These are phyloP conservation scores for Clavulina sp. DNA, from an alignment of 768 basidiomycete genomes.

Conservation along the genomic window DNA sequence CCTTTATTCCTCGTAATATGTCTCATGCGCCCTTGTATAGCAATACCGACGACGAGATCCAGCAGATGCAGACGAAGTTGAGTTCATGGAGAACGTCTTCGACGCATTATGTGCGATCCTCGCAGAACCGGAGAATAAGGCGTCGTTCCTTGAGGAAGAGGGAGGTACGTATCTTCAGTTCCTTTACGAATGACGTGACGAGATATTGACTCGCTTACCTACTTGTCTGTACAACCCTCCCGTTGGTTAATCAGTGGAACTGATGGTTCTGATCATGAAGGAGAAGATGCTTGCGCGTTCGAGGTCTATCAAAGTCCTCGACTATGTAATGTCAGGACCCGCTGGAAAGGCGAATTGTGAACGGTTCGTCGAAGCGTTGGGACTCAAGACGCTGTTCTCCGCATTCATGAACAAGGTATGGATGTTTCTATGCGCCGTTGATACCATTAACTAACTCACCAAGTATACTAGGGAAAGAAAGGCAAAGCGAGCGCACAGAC, in stretches of 20 bases:
- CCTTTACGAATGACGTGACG: background rate
- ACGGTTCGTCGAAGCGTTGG: constrained; percentile 71
- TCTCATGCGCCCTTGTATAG: constrained; percentile 23
- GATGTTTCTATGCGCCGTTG: constrained; percentile 4
- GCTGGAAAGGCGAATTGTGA: constrained; percentile 55
- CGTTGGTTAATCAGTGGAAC: background rate
- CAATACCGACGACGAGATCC: constrained; percentile 81
- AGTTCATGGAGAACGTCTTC: constrained; percentile 97
- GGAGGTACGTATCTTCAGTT: constrained; percentile 51
- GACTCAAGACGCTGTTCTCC: constrained; percentile 79
- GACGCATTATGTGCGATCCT: constrained; percentile 77
- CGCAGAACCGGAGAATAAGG: constrained; percentile 60
- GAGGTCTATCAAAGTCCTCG: constrained; percentile 76
- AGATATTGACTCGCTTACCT: constrained; percentile 7
- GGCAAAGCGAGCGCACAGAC: constrained; percentile 41
- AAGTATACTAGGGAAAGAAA: constrained; percentile 33
- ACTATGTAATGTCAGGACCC: constrained; percentile 74
- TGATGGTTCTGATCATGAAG: constrained; percentile 23
- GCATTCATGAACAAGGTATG: constrained; percentile 87
- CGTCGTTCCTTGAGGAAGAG: constrained; percentile 71
- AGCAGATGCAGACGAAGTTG: constrained; percentile 70
- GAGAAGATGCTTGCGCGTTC: constrained; percentile 69
- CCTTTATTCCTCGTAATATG: constrained; percentile 8
- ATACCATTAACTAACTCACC: background rate
- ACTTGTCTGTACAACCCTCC: background rate